phyloP scores from a whole-genome alignment of 1,284 basidiomycete genomes.

The Chondrostereum purpureum region DNA sequence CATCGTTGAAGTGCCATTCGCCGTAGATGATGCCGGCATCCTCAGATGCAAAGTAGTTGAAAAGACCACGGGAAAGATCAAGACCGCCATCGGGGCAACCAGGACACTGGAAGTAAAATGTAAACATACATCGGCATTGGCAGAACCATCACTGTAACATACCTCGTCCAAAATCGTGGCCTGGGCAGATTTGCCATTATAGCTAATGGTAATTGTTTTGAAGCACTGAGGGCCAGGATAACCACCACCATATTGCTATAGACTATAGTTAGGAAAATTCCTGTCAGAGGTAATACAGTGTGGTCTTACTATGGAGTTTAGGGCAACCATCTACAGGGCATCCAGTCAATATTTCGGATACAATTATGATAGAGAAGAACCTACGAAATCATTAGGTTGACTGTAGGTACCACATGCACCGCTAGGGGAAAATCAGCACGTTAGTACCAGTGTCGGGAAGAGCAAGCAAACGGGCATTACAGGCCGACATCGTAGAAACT shows the following conservation, averaged over 20 bases:
- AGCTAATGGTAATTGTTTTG: constrained; percentile 57
- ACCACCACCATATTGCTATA: constrained; percentile 40
- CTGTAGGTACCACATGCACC: constrained; percentile 35
- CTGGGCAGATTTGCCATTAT: constrained; percentile 51
- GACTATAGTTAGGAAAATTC: no score
- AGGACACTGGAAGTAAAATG: constrained; percentile 43
- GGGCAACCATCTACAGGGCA: constrained; percentile 31
- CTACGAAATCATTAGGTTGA: constrained; percentile 25
- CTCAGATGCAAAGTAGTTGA: constrained; percentile 49
- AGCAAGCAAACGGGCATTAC: constrained; percentile 5
- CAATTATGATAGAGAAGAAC: constrained; percentile 13
- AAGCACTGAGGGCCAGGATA: constrained; percentile 60
- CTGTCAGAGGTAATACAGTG: neutral
- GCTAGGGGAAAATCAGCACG: no score
- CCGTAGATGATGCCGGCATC: constrained; percentile 49
- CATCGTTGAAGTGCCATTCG: constrained; percentile 36
- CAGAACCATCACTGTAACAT: constrained; percentile 14
- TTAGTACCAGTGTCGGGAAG: constrained; percentile 7
- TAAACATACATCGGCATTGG: neutral
- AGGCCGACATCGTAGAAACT: constrained; percentile 51
- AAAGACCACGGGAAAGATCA: constrained; percentile 75
- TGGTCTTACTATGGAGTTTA: constrained; percentile 23
- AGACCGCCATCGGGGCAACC: constrained; percentile 68
- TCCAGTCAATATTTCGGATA: neutral
- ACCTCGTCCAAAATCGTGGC: constrained; percentile 68